Evolutionary conservation across 148 eudicot species (phyloP), one percentile per base, ranked within the genome.

Genomic region (Silene uniflora): DNA sequence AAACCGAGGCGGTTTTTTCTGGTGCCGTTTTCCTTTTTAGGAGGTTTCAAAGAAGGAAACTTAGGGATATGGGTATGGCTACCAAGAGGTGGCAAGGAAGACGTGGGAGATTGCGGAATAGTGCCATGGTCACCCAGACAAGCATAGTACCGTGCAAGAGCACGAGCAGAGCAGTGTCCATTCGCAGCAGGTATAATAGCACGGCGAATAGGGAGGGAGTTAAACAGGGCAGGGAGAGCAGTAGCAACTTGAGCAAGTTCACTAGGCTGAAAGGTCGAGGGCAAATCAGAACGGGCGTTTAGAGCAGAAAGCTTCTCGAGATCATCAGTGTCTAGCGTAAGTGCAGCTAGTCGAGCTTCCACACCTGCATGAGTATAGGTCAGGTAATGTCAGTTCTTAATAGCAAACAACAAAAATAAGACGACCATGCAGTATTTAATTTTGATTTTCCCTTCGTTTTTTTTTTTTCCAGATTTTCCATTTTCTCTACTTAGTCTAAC

Each of bases 101-200:
- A 82, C 62, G 93, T 79, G 74, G 96, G 85, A 77, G 81, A 87
- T 35, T 77, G 83, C 8, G 92, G 97, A 72, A 95, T 65, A 8
- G 62, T 68, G 65, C 97, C 98, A 73, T 72, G 35, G 22, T 92
- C 97, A 24, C 79, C 96, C 69, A 95, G 83, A 52, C 88, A 78
- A 23, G 98, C 97, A 88, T 95, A 95, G 81, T 95, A 95, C 64
- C 98, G 93, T 0, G 98, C 98, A 46, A 95, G 93, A 62, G 97
- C 98, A 81, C 98, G 97, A 23, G 98, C 98, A 35, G 98, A 95
- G 85, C 96, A 95, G 78, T 95, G 98, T 60, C 89, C 91, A 74
- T 95, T 95, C 25, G 98, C 98, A 66, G 98, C 91, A 16, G 98
- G 98, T 72, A 95, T 87, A 39, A 89, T 92, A 70, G 97, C 93